Evolutionary conservation across 768 basidiomycete species (phyloP).

Genomic region (Tricholoma matsutake): DNA sequence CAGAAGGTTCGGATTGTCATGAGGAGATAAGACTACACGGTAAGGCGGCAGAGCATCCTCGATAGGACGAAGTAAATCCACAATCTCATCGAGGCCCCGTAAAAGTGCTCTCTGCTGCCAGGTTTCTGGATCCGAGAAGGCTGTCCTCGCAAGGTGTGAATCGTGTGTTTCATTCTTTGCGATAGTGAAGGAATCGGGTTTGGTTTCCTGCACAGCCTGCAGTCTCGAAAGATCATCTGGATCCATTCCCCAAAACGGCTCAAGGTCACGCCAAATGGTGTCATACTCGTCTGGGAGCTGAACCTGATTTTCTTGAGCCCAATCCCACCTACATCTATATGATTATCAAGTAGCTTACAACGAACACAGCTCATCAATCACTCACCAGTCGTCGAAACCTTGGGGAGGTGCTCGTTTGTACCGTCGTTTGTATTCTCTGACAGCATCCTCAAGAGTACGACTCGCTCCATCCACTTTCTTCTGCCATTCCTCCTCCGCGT

Average conservation of each 20-base stretch:
- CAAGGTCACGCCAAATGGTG: constrained; percentile 66
- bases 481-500: constrained; percentile 59
- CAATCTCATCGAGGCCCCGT: constrained; percentile 22
- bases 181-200: constrained; percentile 40
- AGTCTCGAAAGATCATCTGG: constrained; percentile 37
- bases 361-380: constrained; percentile 16
- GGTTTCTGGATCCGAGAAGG: constrained; percentile 22
- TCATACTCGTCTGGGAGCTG: constrained; percentile 89
- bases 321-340: constrained; percentile 39
- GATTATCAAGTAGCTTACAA: background rate
- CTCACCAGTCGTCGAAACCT: constrained; percentile 78
- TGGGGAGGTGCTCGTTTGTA: constrained; percentile 66
- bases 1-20: constrained; percentile 35
- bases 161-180: constrained; percentile 31
- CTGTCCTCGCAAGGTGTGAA: constrained; percentile 15
- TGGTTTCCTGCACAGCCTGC: constrained; percentile 34
- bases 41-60: constrained; percentile 37
- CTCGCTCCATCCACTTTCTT: constrained; percentile 58
- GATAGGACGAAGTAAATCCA: constrained; percentile 35
- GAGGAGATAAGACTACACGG: constrained; percentile 39
- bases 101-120: constrained; percentile 19
- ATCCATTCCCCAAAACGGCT: constrained; percentile 76
- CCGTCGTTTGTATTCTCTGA: constrained; percentile 61
- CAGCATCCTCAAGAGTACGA: constrained; percentile 62
- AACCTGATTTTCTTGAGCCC: constrained; percentile 65